Evolutionary conservation across 73 alveolate genomes (phyloP), one percentile per base, ranked within the genome.

Genomic region (Paramecium sexaurelia): DNA sequence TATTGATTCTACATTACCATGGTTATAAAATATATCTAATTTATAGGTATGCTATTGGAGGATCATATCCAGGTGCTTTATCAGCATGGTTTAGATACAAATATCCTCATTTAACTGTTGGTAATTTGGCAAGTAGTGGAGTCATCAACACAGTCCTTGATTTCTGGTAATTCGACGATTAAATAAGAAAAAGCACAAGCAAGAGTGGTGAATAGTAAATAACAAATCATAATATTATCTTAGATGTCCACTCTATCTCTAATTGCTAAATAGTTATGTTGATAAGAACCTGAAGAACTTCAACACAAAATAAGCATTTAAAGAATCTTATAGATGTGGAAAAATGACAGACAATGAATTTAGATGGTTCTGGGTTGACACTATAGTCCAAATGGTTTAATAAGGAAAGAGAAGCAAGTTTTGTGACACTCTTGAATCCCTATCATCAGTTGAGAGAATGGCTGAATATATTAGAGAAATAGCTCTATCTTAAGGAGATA

Each of bases 31-130:
- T 6, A 36, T 71, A 15, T 33, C 32, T 33, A 26, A 67, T 35
- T 15, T 7, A 45, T 71, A 71, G 86, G 86, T 29, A 92, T 29
- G 56, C 92, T 33, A 51, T 94, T 41, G 97, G 97, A 26, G 97
- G 97, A 6, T 73, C 94, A 57, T 94, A 94, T 51, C 97, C 97
- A 22, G 97, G 97, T 27, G 97, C 97, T 55, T 93, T 94, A 47
- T 87, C 94, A 20, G 95, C 95, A 20, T 94, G 97, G 97, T 87
- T 92, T 57, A 87, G 96, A 82, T 83, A 87, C 92, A 92, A 94
- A 69, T 94, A 85, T 84, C 97, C 97, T n/a, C 95, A 92, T 47
- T 78, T 89, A 20, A 92, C 95, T 3, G 75, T 84, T 39, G 97
- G 95, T 33, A 91, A 95, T 68, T 67, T 91, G 84, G 92, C 96